phyloP scores from a whole-genome alignment of 1,139 yeast genomes.

The Cylindricascospora bacillispora region DNA sequence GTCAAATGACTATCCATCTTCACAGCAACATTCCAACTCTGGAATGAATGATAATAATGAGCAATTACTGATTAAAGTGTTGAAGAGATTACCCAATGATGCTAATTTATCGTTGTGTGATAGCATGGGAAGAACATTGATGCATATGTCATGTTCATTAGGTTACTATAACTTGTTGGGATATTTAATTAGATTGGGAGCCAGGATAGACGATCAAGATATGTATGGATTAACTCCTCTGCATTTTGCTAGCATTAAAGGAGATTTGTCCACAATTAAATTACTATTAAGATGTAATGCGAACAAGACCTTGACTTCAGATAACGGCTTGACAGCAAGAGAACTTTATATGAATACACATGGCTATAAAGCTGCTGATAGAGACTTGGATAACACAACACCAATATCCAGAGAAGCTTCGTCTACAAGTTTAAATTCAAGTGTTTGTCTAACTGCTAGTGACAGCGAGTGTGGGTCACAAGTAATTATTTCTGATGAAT shows the following conservation, averaged over 20 bases:
- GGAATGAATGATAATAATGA: constrained; percentile 14
- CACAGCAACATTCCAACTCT: constrained; percentile 4
- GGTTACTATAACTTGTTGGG: constrained; percentile 53
- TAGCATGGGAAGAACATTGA: constrained; percentile 70
- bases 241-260: constrained; percentile 71
- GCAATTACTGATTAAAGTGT: neutral
- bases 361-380: neutral
- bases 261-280: constrained; percentile 41
- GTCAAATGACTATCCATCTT: neutral
- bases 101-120: constrained; percentile 69
- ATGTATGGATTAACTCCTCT: constrained; percentile 75
- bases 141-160: constrained; percentile 71
- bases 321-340: constrained; percentile 38
- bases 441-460: neutral
- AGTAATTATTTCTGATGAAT: neutral
- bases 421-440: neutral
- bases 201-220: constrained; percentile 64
- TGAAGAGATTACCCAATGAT: neutral
- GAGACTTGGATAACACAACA: neutral
- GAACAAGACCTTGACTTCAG: constrained; percentile 42
- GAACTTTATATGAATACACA: constrained; percentile 29
- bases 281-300: constrained; percentile 38
- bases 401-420: neutral
- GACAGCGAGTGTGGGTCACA: constrained; percentile 1
- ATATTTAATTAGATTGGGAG: constrained; percentile 64